phyloP scores from a whole-genome alignment of 208 protist genomes.

The Trichomonas vaginalis region DNA sequence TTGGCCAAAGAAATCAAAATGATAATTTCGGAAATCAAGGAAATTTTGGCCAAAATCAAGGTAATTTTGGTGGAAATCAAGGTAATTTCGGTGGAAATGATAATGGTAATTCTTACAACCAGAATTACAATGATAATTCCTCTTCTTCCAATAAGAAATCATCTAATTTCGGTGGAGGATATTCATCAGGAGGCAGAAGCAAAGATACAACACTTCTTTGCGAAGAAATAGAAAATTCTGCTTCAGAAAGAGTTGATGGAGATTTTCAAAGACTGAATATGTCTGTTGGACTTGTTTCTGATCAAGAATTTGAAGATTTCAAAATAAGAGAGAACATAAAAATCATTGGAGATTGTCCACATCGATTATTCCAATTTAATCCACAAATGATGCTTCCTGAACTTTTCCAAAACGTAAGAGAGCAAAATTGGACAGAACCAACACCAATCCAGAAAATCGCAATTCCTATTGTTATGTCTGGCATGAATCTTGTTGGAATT shows the following conservation, averaged over 20 bases:
- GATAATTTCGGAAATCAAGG: neutral
- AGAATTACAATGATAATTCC: too few relatives aligned
- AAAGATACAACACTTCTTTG: too few relatives aligned
- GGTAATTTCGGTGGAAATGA: too few relatives aligned
- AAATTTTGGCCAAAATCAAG: neutral
- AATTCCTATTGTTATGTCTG: constrained; percentile 48
- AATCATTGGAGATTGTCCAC: neutral
- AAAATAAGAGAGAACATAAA: neutral
- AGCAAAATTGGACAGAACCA: neutral
- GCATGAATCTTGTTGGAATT: constrained; percentile 64
- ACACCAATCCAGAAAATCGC: constrained; percentile 21
- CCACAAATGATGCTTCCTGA: neutral
- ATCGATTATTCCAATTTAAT: neutral
- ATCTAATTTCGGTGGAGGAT: too few relatives aligned
- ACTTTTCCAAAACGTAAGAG: neutral
- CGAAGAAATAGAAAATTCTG: too few relatives aligned
- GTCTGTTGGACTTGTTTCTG: neutral
- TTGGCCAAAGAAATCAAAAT: neutral
- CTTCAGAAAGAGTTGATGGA: too few relatives aligned
- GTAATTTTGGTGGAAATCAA: too few relatives aligned
- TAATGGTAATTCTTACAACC: too few relatives aligned
- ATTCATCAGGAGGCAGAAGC: too few relatives aligned
- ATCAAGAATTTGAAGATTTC: neutral
- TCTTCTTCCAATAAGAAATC: too few relatives aligned
- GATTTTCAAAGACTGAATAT: neutral